Conservation (phyloP, 441 rosid species). For the Gossypium lobatum region DNA sequence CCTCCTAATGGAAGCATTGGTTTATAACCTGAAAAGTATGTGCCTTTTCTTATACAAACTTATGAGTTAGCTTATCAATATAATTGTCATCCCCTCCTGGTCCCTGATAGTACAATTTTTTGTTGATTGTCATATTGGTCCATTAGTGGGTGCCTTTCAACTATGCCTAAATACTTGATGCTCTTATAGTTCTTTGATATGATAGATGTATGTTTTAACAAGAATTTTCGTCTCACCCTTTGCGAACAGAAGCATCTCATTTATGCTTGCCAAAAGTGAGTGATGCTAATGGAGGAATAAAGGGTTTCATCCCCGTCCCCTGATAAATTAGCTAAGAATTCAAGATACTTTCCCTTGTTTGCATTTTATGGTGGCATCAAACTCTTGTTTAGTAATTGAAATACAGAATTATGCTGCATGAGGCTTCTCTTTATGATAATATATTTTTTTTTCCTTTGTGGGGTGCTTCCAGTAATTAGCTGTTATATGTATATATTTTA, state of each 20-base stretch:
- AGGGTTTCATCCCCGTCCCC: constrained; percentile 5
- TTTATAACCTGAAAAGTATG: not conserved
- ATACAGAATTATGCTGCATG: not conserved
- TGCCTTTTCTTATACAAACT: not conserved
- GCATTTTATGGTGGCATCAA: constrained; percentile 1
- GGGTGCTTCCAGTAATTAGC: not conserved
- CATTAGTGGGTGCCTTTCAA: not conserved
- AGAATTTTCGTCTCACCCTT: not conserved
- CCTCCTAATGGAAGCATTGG: not conserved
- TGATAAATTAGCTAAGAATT: not conserved
- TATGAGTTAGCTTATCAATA: not conserved
- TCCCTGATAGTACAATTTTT: constrained; percentile 7
- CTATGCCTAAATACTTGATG: not conserved
- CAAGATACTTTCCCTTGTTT: not conserved
- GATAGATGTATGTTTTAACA: not conserved
- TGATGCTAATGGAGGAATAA: constrained; percentile 21
- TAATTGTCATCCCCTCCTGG: not conserved
- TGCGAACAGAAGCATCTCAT: not conserved
- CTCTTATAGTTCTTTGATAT: not conserved
- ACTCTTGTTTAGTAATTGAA: not conserved
- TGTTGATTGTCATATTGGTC: not conserved
- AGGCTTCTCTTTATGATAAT: not conserved
- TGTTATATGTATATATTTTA: not conserved
- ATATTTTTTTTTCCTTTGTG: not conserved
- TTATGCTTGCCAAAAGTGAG: not conserved